These are phyloP conservation scores for Peniophora sp. DNA, from an alignment of 1,284 basidiomycete species.

Conservation along the genomic window DNA sequence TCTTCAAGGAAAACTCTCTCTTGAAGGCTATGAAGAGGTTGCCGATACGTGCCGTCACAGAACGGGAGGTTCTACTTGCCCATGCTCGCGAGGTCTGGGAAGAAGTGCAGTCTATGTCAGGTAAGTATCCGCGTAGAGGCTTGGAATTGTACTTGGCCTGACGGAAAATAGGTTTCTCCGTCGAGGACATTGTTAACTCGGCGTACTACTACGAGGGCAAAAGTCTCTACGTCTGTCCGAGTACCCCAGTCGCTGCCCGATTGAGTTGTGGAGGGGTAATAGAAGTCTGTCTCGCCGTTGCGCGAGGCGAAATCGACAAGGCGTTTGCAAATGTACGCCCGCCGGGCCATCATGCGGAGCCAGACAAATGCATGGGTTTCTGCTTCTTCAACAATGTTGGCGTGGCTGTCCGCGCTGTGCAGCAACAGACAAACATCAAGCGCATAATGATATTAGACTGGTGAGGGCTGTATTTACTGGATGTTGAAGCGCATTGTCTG, in stretches of 20 bases:
- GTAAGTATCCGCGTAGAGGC: too few species aligned
- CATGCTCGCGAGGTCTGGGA: constrained; percentile 90
- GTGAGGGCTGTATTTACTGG: constrained; percentile 38
- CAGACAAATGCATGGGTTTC: constrained; percentile 97
- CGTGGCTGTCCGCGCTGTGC: constrained; percentile 80
- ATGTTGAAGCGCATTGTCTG: constrained; percentile 6
- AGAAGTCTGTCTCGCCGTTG: constrained; percentile 85
- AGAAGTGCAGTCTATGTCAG: constrained; percentile 72
- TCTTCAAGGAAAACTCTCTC: constrained; percentile 56
- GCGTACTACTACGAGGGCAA: constrained; percentile 80
- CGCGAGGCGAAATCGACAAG: constrained; percentile 75
- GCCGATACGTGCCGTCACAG: constrained; percentile 64
- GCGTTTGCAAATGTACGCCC: constrained; percentile 94
- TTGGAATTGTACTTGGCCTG: constrained; percentile 5
- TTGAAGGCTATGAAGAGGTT: constrained; percentile 73
- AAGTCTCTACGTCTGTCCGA: constrained; percentile 87
- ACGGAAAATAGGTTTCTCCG: constrained; percentile 64
- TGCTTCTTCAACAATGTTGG: constrained; percentile 99
- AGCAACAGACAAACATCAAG: constrained; percentile 59
- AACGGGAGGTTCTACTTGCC: constrained; percentile 80
- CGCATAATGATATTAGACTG: constrained; percentile 93
- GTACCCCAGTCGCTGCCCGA: constrained; percentile 79
- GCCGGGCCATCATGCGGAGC: constrained; percentile 98
- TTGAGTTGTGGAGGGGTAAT: constrained; percentile 94
- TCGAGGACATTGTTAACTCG: constrained; percentile 67